Percentiles rank a stretch among this genome's conserved stretches.
Conservation (phyloP, 345 rosid genomes). For the Cardamine resedifolia region DNA sequence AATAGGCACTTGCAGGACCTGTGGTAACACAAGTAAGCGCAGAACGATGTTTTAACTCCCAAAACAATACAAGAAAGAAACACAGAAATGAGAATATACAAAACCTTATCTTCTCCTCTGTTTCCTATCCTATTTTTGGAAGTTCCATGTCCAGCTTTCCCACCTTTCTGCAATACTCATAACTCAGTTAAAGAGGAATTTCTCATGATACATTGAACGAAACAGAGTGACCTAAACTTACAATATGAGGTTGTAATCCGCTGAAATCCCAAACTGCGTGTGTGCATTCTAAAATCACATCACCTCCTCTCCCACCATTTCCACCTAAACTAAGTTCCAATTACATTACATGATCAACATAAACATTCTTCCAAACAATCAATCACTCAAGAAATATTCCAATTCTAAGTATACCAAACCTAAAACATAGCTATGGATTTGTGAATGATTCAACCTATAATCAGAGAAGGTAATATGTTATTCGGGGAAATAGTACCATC, state of each 20-base stretch:
- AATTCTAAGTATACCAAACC: not conserved
- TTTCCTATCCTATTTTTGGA: conserved; percentile 88
- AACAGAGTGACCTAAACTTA: conserved; percentile 37
- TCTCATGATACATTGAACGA: not conserved
- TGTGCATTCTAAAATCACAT: conserved; percentile 86
- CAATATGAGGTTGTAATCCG: conserved; percentile 80
- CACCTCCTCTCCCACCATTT: conserved; percentile 96
- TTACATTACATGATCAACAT: conserved; percentile 2
- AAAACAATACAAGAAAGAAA: conserved; percentile 16
- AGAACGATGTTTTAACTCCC: no score
- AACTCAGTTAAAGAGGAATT: not conserved
- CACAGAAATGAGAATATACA: conserved; percentile 10
- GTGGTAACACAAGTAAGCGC: not conserved
- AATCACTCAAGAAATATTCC: not conserved
- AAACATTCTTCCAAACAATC: not conserved
- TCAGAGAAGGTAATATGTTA: not conserved
- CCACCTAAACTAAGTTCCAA: conserved; percentile 61
- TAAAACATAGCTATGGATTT: not conserved
- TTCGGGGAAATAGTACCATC: conserved; percentile 32
- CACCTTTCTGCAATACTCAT: conserved; percentile 57
- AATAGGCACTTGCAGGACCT: conserved; percentile 81
- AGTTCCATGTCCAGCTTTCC: conserved; percentile 76
- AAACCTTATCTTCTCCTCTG: conserved; percentile 86
- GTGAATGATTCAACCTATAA: not conserved
- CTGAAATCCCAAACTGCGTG: conserved; percentile 86